These are phyloP conservation scores for Phylloporus sp. DNA, from an alignment of 768 basidiomycete genomes.

Conservation along the genomic window DNA sequence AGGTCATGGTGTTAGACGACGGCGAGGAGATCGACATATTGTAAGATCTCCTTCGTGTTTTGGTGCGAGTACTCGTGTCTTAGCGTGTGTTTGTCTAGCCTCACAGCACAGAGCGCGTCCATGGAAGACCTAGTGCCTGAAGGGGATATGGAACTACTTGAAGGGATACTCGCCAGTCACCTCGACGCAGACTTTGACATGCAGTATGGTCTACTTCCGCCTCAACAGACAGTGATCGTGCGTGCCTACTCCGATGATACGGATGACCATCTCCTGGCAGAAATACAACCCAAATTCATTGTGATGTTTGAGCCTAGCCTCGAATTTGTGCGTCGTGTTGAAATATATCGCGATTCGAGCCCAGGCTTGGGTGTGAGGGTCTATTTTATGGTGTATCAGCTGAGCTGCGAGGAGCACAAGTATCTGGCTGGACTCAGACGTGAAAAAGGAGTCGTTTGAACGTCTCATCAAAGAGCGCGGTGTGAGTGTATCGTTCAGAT, in stretches of 20 bases:
- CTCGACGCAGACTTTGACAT: conserved; percentile 63
- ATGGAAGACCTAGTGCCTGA: conserved; percentile 16
- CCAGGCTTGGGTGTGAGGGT: conserved; percentile 82
- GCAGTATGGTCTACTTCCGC: conserved; percentile 73
- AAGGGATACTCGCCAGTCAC: conserved; percentile 27
- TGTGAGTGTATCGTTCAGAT: conserved; percentile 44
- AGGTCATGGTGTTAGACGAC: conserved; percentile 18
- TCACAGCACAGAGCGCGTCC: conserved; percentile 17
- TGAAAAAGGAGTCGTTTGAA: conserved; percentile 94
- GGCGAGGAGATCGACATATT: conserved; percentile 49
- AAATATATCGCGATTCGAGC: conserved; percentile 86
- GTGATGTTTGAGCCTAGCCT: conserved; percentile 95
- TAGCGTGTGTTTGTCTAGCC: conserved; percentile 4
- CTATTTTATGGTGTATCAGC: conserved; percentile 93
- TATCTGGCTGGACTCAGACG: conserved; percentile 84
- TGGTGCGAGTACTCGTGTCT: not conserved
- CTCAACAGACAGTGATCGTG: conserved; percentile 79
- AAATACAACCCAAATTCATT: conserved; percentile 87
- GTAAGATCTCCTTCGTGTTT: conserved; percentile 38
- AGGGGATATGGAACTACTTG: conserved; percentile 21
- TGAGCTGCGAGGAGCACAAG: conserved; percentile 93
- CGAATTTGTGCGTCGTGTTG: conserved; percentile 87
- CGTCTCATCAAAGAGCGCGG: conserved; percentile 87
- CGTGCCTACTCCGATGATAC: conserved; percentile 89
- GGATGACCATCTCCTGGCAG: conserved; percentile 83